Evolutionary conservation across 371 early-diverging fungal species (phyloP), one percentile per base, ranked within the genome.

Genomic region (Lichtheimia corymbifera): DNA sequence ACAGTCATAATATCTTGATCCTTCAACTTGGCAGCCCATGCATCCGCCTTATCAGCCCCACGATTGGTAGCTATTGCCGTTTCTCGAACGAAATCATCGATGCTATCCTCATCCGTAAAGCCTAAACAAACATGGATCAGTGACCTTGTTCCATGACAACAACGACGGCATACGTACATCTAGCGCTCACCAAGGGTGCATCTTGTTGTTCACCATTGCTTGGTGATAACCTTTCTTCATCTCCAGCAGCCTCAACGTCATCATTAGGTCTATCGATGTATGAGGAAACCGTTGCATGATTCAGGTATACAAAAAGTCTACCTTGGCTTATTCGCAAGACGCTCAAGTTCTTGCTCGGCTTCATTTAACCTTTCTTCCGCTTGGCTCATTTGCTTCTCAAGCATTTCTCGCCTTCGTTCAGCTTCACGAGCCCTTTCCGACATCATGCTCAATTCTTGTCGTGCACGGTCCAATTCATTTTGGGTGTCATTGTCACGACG

Each of bases 1-100:
- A 92, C 89, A 0, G 91, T 91, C 86, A 91, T 84, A 58, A 92
- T 82, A 64, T 92, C 93, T 67, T 92, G 91, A 41, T 78, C 68
- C 59, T 89, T 81, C 40, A 92, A 73, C 64, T 84, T 86, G 11
- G 72, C 69, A 4, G 88, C 71, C 93, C 93, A 92, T 60, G 91
- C 91, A 27, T 74, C 68, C 13, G 88, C 92, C 54, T 92, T 92
- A 9, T 91, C 91, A 15, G 72, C 65, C 22, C 82, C 82, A 13
- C 92, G 86, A 55, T 91, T 86, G 20, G 84, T 82, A 6, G 86
- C 85, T 50, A 71, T 58, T 3, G 89, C 90, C 14, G 87, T 83
- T 49, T 91, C 91, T 12, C 64, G 57, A 13, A 92, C 91, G 64
- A 92, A 69, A 13, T 88, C 88, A 53, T 87, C 85, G 47, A 92